Percentiles rank a stretch among this genome's conserved stretches.
These are phyloP conservation scores for Geotrichum phurueaensis DNA, from an alignment of 1,139 yeast genomes.

Conservation along the genomic window DNA sequence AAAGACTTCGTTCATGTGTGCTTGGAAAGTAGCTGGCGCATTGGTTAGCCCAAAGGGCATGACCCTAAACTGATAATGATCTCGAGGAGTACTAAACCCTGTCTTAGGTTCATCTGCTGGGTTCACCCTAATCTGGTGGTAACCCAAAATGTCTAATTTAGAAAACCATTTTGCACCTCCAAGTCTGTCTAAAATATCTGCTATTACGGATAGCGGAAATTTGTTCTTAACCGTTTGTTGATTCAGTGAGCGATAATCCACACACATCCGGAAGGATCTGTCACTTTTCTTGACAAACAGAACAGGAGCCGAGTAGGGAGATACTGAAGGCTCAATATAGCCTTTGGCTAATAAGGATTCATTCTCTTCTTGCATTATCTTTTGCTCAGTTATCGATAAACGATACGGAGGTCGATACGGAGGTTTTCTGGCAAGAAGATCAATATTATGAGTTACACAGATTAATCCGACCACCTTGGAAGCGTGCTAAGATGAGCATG, in stretches of 20 bases:
- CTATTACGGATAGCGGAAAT: not conserved
- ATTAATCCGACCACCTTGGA: too few relatives aligned
- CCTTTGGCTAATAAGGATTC: slow-evolving; percentile 18
- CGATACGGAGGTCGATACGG: not conserved
- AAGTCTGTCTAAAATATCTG: not conserved
- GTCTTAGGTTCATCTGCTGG: slow-evolving; percentile 22
- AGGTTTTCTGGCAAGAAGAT: not conserved
- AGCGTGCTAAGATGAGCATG: too few relatives aligned
- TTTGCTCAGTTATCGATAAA: not conserved
- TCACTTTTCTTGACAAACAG: slow-evolving; percentile 27
- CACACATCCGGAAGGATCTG: slow-evolving; percentile 20
- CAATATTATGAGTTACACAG: not conserved
- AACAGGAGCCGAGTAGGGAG: slow-evolving; percentile 24
- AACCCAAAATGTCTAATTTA: slow-evolving; percentile 24
- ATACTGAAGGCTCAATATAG: slow-evolving; percentile 20
- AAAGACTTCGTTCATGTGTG: slow-evolving; percentile 21
- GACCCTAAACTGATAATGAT: slow-evolving; percentile 24
- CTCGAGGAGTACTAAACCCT: slow-evolving; percentile 21
- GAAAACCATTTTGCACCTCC: slow-evolving; percentile 17
- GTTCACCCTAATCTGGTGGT: slow-evolving; percentile 22
- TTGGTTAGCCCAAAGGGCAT: slow-evolving; percentile 27
- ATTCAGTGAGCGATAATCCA: slow-evolving; percentile 21
- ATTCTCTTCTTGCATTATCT: not conserved
- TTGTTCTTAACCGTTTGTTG: slow-evolving; percentile 15
- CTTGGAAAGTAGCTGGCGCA: slow-evolving; percentile 26